Base-by-base conservation (phyloP, 176 grass and related monocot species). In the Urochloa ruziziensis region DNA sequence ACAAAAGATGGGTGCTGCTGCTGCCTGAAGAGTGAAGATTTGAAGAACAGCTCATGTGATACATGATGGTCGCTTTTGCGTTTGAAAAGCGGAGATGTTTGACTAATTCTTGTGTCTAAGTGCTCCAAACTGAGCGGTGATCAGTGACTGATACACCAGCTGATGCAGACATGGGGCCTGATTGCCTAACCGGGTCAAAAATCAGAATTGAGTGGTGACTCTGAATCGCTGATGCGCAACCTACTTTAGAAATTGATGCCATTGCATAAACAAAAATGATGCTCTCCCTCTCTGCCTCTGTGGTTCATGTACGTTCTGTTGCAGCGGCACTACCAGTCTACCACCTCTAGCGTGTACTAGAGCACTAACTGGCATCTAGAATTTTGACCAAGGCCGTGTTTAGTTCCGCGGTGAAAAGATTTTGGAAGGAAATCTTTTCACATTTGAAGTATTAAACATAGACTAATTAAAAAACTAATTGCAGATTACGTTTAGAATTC, bases 201-300 rank as follows among this genome's bases (percentile, higher is more conserved):
- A 30, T 76, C 19, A 27, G 63, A 54, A 7, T 34, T 75, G 77
- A 63, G 77, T 36, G 62, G 70, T 81, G 82, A 80, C 3, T 24
- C 25, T 71, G n/a, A 43, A 70, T 43, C 3, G 64, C 29, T 80
- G 77, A 77, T 56, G 67, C 11, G 28, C 32, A 53, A 23, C 78
- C 75, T 53, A 70, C 78, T 72, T 63, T 60, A 58, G 77, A 76
- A 76, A 29, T 81, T 62, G 82, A 81, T 85, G 53, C 77, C 33
- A 15, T 36, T 53, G 32, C 86, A 30, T 68, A 76, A 82, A 76
- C 23, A 70, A 70, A 77, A 70, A 9, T 46, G 47, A 65, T 66
- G 68, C 3, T 73, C 16, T 4, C 68, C 15, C 6, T 75, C 18
- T 68, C 39, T 15, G 74, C 29, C 51, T 46, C 35, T 78, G n/a